These are phyloP conservation scores for Trapa incisa DNA, from an alignment of 345 rosid species.

Conservation along the genomic window DNA sequence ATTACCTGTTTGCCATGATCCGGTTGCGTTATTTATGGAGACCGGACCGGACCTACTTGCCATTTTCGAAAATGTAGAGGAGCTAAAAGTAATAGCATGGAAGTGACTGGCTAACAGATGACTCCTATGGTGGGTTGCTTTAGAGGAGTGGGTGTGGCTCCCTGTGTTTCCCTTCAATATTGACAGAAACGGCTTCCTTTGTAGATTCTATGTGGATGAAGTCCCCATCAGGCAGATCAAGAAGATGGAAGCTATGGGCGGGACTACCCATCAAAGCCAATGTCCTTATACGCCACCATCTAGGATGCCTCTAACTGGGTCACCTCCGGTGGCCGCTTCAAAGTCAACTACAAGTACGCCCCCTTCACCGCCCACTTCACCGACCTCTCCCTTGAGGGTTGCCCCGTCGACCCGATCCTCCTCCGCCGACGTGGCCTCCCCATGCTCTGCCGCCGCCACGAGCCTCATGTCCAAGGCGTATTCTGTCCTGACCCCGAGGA, in stretches of 20 bases:
- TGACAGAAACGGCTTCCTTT: no score
- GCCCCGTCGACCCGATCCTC: conserved; percentile 46
- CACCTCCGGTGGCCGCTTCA: conserved; percentile 68
- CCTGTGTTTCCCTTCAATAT: no score
- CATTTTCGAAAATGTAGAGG: no score
- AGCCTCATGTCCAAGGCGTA: conserved; percentile 28
- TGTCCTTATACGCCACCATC: conserved; percentile 79
- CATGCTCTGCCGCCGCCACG: conserved; percentile 18
- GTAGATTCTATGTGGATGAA: conserved; percentile 81
- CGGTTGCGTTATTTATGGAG: no score
- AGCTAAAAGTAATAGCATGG: no score
- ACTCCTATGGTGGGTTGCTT: no score
- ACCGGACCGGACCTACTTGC: no score
- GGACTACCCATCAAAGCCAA: conserved; percentile 92
- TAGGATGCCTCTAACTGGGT: conserved; percentile 99
- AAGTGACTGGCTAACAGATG: no score
- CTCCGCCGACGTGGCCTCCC: conserved; percentile 12
- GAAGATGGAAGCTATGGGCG: conserved; percentile 54
- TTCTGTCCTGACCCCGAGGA: conserved; percentile 22
- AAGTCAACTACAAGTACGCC: conserved; percentile 65
- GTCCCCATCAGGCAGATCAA: conserved; percentile 72
- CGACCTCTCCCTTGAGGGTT: conserved; percentile 59
- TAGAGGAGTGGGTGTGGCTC: no score
- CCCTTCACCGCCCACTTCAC: conserved; percentile 70
- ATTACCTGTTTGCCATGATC: no score